Base-by-base conservation (phyloP, 345 rosid species). In the Isatis tinctoria region DNA sequence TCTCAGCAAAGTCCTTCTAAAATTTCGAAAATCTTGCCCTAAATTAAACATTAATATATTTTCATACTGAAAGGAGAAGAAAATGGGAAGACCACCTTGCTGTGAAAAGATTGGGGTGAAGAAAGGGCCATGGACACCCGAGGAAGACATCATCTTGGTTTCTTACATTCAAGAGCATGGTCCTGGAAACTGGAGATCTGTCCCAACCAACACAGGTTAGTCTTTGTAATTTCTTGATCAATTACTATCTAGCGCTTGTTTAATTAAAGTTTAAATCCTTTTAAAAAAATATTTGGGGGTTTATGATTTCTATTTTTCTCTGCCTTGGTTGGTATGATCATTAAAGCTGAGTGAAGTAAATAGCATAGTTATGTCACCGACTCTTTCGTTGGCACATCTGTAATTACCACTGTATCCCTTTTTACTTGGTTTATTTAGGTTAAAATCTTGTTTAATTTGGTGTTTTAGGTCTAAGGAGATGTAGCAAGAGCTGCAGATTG, bases 121-220 rank as follows among this genome's bases (percentile, higher is more conserved):
- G 86, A 95, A 95, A 86, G 99, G 99, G 18, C 97, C 97, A 22
- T 95, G 99, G 99, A 95, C 99, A 22, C 99, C 99, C 3, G 99
- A 95, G 76, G 99, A 95, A 83, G 99, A 95, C 70, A 95, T 95
- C 84, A 83, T 87, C 60, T 65, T 95, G 70, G 97, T 95, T 69
- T 87, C 97, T 69, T 86, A 95, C 66, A 90, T 95, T 69, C 99
- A 92, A 81, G 93, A 92, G 69, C 97, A 92, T 79, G 99, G 99
- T 18, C 93, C 99, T 56, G 99, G 97, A 10, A 95, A 95, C 69
- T 95, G 99, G 99, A 89, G 94, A 85, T 84, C 97, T 28, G 92
- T 95, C 28, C 99, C 99, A 5, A 72, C 90, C 35, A 84, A 84
- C 36, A 88, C 99, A 71, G 97, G 99, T 94, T 74, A 16, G 48